phyloP scores from a whole-genome alignment of 2,329 filamentous ascomycete species.

The Coniochaeta ligniaria region DNA sequence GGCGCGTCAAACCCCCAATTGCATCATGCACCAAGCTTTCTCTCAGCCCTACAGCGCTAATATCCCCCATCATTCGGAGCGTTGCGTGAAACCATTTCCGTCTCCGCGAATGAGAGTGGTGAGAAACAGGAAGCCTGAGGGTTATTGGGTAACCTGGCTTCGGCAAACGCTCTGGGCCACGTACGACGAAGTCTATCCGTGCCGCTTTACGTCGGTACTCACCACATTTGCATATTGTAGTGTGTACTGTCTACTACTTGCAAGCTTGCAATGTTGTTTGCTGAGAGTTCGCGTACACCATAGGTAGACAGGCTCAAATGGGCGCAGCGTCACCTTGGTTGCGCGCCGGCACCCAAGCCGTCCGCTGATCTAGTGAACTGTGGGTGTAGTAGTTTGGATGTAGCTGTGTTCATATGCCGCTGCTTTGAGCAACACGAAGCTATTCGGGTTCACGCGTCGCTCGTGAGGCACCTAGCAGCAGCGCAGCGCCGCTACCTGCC shows the following conservation, averaged over 20 bases:
- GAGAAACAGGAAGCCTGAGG: background rate
- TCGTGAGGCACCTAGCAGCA: no score
- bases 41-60: slow-evolving; percentile 1
- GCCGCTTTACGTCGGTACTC: background rate
- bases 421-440: background rate
- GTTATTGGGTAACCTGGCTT: background rate
- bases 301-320: no score
- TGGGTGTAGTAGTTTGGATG: no score
- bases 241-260: no score
- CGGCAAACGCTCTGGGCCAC: background rate
- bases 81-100: background rate
- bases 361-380: no score
- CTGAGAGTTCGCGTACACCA: no score
- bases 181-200: background rate
- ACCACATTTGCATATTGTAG: background rate
- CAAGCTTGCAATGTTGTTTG: no score
- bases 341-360: no score
- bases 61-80: background rate
- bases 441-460: background rate
- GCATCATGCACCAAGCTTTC: background rate
- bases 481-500: no score
- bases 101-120: background rate
- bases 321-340: no score
- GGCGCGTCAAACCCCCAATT: slow-evolving; percentile 1
- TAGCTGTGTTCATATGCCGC: background rate